A percentile compares a stretch with the other conserved stretches of the same genome.
phyloP scores from a whole-genome alignment of 2,329 filamentous ascomycete genomes.

The Penicillium sp. region DNA sequence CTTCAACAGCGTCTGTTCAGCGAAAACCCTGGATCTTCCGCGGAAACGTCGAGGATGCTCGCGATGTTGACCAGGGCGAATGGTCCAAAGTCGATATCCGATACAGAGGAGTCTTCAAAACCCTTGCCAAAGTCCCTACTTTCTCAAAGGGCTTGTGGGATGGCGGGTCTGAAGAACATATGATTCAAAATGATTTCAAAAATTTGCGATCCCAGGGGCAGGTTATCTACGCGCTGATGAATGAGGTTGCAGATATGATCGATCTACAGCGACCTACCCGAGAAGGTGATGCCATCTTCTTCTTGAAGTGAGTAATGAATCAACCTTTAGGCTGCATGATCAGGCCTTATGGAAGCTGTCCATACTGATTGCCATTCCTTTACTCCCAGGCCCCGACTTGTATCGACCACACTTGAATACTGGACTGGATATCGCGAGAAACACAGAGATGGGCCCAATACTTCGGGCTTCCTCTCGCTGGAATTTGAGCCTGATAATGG shows the following conservation, averaged over 20 bases:
- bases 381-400: conserved; percentile 16
- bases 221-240: conserved; percentile 26
- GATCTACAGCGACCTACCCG: conserved; percentile 11
- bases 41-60: conserved; percentile 11
- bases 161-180: conserved; percentile 3
- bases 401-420: conserved; percentile 21
- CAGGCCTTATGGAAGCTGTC: neutral
- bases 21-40: conserved; percentile 26
- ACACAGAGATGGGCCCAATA: conserved; percentile 20
- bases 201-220: conserved; percentile 14
- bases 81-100: conserved; percentile 26
- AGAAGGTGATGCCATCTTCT: conserved; percentile 10
- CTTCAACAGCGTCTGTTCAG: conserved; percentile 15
- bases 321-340: neutral
- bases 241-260: conserved; percentile 21
- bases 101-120: conserved; percentile 26
- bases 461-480: conserved; percentile 20
- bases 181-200: neutral
- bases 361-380: neutral
- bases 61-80: conserved; percentile 14
- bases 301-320: conserved; percentile 16
- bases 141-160: conserved; percentile 22
- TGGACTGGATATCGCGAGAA: conserved; percentile 27
- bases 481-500: conserved; percentile 13
- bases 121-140: conserved; percentile 21